These are phyloP conservation scores for Leucocoprinus sp. DNA, from an alignment of 768 basidiomycete genomes.

Conservation along the genomic window DNA sequence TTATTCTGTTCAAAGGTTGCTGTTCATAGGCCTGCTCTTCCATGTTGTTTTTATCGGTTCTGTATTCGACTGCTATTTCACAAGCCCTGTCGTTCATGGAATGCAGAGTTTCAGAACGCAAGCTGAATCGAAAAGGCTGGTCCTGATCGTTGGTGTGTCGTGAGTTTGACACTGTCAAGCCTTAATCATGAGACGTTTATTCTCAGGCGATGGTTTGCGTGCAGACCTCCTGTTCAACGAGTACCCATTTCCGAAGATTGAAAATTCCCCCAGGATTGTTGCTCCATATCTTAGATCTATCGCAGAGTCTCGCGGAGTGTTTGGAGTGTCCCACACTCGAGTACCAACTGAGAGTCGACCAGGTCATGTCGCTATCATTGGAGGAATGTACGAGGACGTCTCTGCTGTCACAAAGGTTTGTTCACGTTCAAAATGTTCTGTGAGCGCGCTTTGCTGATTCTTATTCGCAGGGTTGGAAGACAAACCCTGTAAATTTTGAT, in stretches of 20 bases:
- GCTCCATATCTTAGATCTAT: conserved; percentile 73
- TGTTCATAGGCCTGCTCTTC: conserved; percentile 64
- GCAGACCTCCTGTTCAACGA: conserved; percentile 70
- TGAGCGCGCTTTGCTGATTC: conserved; percentile 10
- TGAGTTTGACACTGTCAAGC: neutral
- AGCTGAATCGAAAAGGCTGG: conserved; percentile 61
- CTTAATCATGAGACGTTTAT: neutral
- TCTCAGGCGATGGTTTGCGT: conserved; percentile 70
- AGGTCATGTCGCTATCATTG: conserved; percentile 85
- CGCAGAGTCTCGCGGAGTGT: conserved; percentile 58
- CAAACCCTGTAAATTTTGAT: conserved; percentile 84
- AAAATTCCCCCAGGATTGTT: conserved; percentile 45
- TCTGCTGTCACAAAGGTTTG: conserved; percentile 78
- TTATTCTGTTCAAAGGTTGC: conserved; percentile 37
- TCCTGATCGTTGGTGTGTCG: conserved; percentile 66
- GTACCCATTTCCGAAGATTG: conserved; percentile 49
- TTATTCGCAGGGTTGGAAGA: conserved; percentile 66
- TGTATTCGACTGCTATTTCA: conserved; percentile 85
- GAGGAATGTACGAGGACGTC: conserved; percentile 91
- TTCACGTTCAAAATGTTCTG: neutral
- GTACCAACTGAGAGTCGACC: conserved; percentile 87
- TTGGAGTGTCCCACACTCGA: conserved; percentile 77
- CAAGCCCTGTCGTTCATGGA: conserved; percentile 71
- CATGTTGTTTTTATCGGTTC: conserved; percentile 67
- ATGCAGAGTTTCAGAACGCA: conserved; percentile 49